These are phyloP conservation scores for Colletotrichum ledebouriae DNA, from an alignment of 2,329 filamentous ascomycete species.

Conservation along the genomic window DNA sequence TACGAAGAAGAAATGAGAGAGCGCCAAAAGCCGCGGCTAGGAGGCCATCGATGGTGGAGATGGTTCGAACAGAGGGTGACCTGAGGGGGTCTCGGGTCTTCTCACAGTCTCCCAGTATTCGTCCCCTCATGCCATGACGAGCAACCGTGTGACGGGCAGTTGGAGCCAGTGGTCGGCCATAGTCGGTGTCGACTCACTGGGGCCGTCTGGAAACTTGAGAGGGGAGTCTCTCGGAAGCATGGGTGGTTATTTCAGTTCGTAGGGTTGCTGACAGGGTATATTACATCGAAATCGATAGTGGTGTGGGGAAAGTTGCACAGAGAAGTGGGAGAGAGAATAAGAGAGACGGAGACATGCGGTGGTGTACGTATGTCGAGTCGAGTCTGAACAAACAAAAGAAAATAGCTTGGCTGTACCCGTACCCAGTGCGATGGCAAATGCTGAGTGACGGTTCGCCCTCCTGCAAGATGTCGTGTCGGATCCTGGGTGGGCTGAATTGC, in stretches of 20 bases:
- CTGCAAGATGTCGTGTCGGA: constrained; percentile 10
- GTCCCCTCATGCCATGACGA: constrained; percentile 26
- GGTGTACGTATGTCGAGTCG: constrained; percentile 5
- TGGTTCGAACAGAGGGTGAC: constrained; percentile 27
- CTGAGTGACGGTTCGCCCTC: not conserved
- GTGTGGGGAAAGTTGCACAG: constrained; percentile 35
- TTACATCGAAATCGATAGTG: constrained; percentile 42
- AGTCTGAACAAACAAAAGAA: constrained; percentile 10
- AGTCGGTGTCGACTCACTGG: constrained; percentile 33
- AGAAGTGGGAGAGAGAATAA: not conserved
- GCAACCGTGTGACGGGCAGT: constrained; percentile 41
- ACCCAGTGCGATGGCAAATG: not conserved
- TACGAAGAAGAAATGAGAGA: constrained; percentile 42
- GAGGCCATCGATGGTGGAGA: constrained; percentile 40
- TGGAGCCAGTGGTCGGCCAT: constrained; percentile 33
- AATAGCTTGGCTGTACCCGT: too few relatives aligned
- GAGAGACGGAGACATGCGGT: too few relatives aligned
- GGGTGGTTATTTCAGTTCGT: constrained; percentile 34
- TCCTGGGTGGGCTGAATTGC: not conserved
- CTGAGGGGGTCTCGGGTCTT: constrained; percentile 28
- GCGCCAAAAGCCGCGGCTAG: constrained; percentile 26
- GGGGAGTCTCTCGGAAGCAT: constrained; percentile 13
- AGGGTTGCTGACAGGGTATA: constrained; percentile 37
- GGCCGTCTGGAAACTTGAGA: constrained; percentile 16
- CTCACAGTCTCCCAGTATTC: constrained; percentile 2